Evolutionary conservation across 345 rosid genomes (phyloP), one percentile per base, ranked within the genome.

Genomic region (Conringia planisiliqua): DNA sequence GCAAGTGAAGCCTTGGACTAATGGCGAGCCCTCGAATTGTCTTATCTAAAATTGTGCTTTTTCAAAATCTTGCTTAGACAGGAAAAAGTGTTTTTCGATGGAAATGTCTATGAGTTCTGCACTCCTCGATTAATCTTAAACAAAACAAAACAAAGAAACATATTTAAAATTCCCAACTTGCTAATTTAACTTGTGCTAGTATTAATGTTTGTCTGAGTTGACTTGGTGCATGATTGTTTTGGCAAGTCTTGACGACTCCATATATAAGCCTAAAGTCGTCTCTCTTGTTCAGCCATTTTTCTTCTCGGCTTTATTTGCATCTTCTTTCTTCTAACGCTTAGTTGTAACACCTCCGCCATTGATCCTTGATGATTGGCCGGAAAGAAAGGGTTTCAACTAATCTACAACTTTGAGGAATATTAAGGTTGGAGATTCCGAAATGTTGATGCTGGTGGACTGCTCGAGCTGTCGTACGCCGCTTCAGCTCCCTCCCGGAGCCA

Each of bases 401-500:
- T 52, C 17, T 5, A 32, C 58, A 52, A 10, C 33, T 26, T 51
- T 52, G 16, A 52, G 17, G 4, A 52, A 24, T 24, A 51, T 12
- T 51, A 1, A 11, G n/a, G 57, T 24, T 27, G 32, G 3, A 24
- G 10, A 0, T 48, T 11, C 14, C 14, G 55, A 50, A 51, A 51
- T 86, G 90, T 20, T 78, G 14, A 62, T 85, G 82, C 75, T 89
- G 3, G 88, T 89, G 3, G 60, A 93, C 83, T 93, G 98, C 75
- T 89, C 97, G 0, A 76, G 76, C 62, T 91, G 97, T 84, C 88
- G 39, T 51, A 83, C 86, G 8, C 84, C 94, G 17, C 78, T 89
- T 36, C 91, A 84, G 76, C 90, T 86, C 1, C 96, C 96, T 13
- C 77, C 86, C 1, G 92, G 86, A 3, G 97, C 89, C 44, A 52